phyloP scores from a whole-genome alignment of 371 early-diverging fungal genomes.

The Mortierella sp. region DNA sequence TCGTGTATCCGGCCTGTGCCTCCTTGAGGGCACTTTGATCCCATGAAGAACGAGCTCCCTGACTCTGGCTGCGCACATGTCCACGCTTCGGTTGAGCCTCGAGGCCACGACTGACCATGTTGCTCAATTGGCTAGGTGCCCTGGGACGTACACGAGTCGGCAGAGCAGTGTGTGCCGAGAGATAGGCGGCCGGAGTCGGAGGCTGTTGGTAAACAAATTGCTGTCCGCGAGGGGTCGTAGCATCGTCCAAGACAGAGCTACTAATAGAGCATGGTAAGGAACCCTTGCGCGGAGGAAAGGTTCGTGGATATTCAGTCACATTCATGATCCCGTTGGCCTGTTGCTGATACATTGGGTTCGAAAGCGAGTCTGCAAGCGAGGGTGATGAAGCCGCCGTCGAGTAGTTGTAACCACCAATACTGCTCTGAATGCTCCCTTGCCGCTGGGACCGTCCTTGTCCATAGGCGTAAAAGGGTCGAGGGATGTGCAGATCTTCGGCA shows the following conservation, averaged over 20 bases:
- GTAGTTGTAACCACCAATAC: slow-evolving; percentile 44
- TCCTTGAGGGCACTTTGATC: slow-evolving; percentile 3
- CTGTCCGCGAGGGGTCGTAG: not conserved
- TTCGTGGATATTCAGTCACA: not conserved
- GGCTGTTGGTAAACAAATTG: slow-evolving; percentile 6
- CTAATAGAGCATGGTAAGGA: slow-evolving; percentile 28
- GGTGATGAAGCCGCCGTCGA: slow-evolving; percentile 48
- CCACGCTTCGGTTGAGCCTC: not conserved
- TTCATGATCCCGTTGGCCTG: slow-evolving; percentile 23
- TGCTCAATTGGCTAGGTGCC: slow-evolving; percentile 41
- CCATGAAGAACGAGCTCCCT: slow-evolving; percentile 19
- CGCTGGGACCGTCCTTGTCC: slow-evolving; percentile 43
- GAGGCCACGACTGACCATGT: slow-evolving; percentile 18
- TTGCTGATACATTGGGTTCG: slow-evolving; percentile 53
- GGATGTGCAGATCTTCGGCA: slow-evolving; percentile 26
- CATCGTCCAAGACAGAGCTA: slow-evolving; percentile 21
- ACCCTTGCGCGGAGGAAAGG: slow-evolving; percentile 33
- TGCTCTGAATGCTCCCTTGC: slow-evolving; percentile 52
- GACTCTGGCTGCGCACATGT: slow-evolving; percentile 32
- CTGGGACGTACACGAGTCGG: slow-evolving; percentile 10
- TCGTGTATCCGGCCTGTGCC: slow-evolving; percentile 16
- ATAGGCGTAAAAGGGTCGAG: slow-evolving; percentile 41
- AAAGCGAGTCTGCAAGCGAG: slow-evolving; percentile 52
- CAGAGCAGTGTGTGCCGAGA: not conserved
- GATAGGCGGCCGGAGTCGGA: not conserved